phyloP scores from a whole-genome alignment of 139 green algal genomes.

The Tetradesmus lagerheimii region DNA sequence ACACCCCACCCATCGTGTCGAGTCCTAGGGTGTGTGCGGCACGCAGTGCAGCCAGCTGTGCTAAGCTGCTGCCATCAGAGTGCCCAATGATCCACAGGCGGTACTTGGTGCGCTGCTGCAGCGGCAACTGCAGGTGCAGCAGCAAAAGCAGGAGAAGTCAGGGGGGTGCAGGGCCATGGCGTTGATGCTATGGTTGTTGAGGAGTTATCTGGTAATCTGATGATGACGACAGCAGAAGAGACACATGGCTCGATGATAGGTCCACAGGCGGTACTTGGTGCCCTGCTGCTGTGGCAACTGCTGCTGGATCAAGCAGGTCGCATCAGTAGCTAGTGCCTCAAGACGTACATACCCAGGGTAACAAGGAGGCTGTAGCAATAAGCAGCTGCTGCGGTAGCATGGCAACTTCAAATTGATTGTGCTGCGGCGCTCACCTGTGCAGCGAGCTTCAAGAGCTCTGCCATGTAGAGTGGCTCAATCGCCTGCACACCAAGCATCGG shows the following conservation, averaged over 20 bases:
- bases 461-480: constrained; percentile 8
- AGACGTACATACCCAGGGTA: too few relatives aligned
- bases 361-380: too few relatives aligned
- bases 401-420: too few relatives aligned
- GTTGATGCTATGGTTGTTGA: too few relatives aligned
- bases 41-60: background rate
- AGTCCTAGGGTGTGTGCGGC: background rate
- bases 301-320: too few relatives aligned
- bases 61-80: background rate
- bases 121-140: background rate
- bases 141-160: background rate
- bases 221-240: too few relatives aligned
- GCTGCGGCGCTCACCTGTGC: background rate
- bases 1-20: background rate
- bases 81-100: constrained; percentile 1
- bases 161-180: too few relatives aligned
- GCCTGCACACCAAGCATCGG: background rate
- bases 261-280: background rate
- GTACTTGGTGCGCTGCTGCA: background rate
- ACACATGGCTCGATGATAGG: too few relatives aligned
- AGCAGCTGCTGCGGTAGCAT: background rate
- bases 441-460: background rate
- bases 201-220: too few relatives aligned
- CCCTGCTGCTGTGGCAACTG: background rate
- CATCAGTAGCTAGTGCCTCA: too few relatives aligned